These are phyloP conservation scores for Tetrapisispora pingtungensis DNA, from an alignment of 805 yeast genomes.

Conservation along the genomic window DNA sequence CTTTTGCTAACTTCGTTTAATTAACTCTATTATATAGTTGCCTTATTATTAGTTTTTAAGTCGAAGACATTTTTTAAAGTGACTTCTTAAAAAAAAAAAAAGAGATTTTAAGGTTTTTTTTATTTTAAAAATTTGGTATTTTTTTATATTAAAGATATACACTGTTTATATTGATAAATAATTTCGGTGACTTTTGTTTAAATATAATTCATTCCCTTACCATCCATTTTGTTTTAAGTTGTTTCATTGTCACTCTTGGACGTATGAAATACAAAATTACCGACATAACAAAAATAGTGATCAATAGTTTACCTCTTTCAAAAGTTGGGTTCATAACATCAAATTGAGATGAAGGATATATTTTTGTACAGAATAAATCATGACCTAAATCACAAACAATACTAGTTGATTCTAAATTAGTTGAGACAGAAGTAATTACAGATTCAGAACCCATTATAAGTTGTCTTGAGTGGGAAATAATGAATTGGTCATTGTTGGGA, in stretches of 20 bases:
- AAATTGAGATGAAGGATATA: conserved; percentile 75
- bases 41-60: no score
- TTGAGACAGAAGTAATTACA: conserved; percentile 39
- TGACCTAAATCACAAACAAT: conserved; percentile 54
- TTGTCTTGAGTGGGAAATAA: conserved; percentile 43
- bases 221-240: conserved; percentile 46
- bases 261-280: conserved; percentile 38
- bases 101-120: no score
- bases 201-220: conserved; percentile 15
- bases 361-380: conserved; percentile 69
- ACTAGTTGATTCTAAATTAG: conserved; percentile 74
- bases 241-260: conserved; percentile 49
- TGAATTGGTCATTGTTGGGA: conserved; percentile 37
- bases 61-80: no score
- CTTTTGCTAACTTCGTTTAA: no score
- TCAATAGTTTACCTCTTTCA: conserved; percentile 50
- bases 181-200: no score
- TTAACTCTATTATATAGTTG: no score
- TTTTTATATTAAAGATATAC: no score
- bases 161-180: no score
- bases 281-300: conserved; percentile 47
- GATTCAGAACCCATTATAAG: conserved; percentile 27
- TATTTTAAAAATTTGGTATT: no score
- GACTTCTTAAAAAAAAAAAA: no score
- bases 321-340: conserved; percentile 64